phyloP scores from a whole-genome alignment of 805 yeast genomes.

The Wickerhamiella parazyma region DNA sequence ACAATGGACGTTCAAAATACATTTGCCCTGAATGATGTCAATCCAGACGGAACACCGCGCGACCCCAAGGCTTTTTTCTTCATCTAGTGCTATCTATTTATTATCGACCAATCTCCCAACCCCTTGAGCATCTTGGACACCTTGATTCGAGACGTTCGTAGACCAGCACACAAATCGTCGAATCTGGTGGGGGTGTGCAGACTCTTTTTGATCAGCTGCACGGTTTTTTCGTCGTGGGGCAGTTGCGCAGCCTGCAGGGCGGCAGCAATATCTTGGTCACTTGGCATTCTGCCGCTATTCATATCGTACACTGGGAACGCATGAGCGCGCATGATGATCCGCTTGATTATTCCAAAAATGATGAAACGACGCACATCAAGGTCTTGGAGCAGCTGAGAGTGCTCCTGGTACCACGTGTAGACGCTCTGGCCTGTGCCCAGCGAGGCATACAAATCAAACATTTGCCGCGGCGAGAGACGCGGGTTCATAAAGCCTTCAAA shows the following conservation, averaged over 20 bases:
- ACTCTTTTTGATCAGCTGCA: constrained; percentile 8
- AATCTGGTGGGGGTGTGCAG: constrained; percentile 14
- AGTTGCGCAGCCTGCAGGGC: constrained; percentile 5
- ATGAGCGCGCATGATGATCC: constrained; percentile 67
- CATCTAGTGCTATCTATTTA: constrained; percentile 6
- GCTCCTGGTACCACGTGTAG: constrained; percentile 68
- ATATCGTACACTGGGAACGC: constrained; percentile 50
- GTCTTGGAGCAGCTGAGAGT: constrained; percentile 40
- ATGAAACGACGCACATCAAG: constrained; percentile 77
- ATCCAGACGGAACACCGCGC: constrained; percentile 50
- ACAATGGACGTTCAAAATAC: constrained; percentile 33
- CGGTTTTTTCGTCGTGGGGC: neutral
- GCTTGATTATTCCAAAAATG: constrained; percentile 73
- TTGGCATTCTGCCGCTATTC: constrained; percentile 2
- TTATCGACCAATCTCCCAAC: constrained; percentile 17
- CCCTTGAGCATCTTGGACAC: constrained; percentile 14
- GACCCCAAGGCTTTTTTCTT: constrained; percentile 47
- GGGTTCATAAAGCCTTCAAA: constrained; percentile 1
- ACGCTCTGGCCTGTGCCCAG: constrained; percentile 66
- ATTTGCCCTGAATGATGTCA: constrained; percentile 41
- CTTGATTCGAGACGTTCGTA: constrained; percentile 16
- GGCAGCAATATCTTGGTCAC: constrained; percentile 1
- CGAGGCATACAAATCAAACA: constrained; percentile 64
- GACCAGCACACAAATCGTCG: constrained; percentile 19
- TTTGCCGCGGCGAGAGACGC: constrained; percentile 12